Evolutionary conservation across 2,329 filamentous ascomycete genomes (phyloP).

Genomic region (Penicillium italicum): DNA sequence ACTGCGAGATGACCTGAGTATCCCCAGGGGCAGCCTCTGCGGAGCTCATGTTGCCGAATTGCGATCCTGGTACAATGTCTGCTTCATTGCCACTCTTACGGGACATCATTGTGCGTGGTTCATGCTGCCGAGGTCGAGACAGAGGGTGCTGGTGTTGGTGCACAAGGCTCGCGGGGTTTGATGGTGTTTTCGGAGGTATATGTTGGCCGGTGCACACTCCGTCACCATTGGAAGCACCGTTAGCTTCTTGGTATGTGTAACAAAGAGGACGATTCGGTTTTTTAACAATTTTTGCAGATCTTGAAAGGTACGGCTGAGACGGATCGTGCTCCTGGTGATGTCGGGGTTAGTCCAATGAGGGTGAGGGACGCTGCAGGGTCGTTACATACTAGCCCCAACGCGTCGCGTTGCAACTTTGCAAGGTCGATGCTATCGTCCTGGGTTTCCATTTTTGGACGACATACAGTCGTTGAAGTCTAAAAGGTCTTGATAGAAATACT

Average conservation of each 20-base stretch:
- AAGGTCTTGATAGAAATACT: neutral
- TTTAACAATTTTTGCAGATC: slow-evolving; percentile 10
- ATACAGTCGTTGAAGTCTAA: neutral
- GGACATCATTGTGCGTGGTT: slow-evolving; percentile 10
- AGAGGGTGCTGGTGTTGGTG: slow-evolving; percentile 2
- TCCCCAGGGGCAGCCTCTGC: slow-evolving; percentile 37
- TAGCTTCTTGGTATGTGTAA: neutral
- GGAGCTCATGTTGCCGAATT: slow-evolving; percentile 32
- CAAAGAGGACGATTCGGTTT: neutral
- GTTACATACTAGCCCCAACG: slow-evolving; percentile 39
- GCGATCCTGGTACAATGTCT: slow-evolving; percentile 20
- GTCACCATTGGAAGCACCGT: neutral
- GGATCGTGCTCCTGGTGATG: slow-evolving; percentile 27
- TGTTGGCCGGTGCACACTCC: slow-evolving; percentile 6
- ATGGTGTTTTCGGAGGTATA: slow-evolving; percentile 10
- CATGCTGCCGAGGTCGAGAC: slow-evolving; percentile 20
- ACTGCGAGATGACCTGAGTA: slow-evolving; percentile 46
- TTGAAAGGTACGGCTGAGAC: slow-evolving; percentile 23
- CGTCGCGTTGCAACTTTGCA: slow-evolving; percentile 40
- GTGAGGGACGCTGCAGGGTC: slow-evolving; percentile 27
- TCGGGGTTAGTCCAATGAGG: slow-evolving; percentile 30
- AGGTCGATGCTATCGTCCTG: slow-evolving; percentile 40
- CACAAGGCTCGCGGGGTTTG: slow-evolving; percentile 9
- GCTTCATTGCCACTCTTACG: slow-evolving; percentile 10
- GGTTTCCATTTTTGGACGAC: neutral